Conservation (phyloP, 1,284 basidiomycete species). For the Trichosporon coremiiforme region DNA sequence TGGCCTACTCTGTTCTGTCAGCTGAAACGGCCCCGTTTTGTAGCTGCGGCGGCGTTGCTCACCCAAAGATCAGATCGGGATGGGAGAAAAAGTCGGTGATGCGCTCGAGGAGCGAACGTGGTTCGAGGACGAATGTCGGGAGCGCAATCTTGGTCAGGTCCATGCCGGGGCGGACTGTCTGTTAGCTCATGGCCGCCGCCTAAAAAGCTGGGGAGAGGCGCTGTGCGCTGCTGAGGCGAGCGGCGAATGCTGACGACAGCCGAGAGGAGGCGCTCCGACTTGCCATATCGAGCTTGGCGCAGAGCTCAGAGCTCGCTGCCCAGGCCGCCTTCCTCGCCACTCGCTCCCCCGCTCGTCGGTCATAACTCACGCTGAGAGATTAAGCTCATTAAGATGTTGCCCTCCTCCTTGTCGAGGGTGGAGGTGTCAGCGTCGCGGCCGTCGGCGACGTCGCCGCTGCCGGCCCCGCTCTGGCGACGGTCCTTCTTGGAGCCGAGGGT, state of each 20-base stretch:
- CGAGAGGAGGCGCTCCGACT: too few relatives aligned
- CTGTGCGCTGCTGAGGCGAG: background rate
- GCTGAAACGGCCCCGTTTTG: background rate
- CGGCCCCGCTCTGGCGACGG: background rate
- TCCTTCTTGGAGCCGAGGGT: slow-evolving; percentile 27
- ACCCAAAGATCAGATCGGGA: slow-evolving; percentile 87
- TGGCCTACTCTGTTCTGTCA: slow-evolving; percentile 41
- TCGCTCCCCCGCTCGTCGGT: too few relatives aligned
- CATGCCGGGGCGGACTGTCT: slow-evolving; percentile 83
- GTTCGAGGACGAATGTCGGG: slow-evolving; percentile 92
- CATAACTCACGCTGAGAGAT: slow-evolving; percentile 54
- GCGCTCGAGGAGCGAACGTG: slow-evolving; percentile 83
- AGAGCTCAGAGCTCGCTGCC: background rate
- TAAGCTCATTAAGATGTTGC: slow-evolving; percentile 54
- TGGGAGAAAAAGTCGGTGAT: slow-evolving; percentile 99
- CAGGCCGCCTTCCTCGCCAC: too few relatives aligned
- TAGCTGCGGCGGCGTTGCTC: background rate
- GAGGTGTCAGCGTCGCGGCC: slow-evolving; percentile 52
- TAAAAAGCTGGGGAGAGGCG: too few relatives aligned
- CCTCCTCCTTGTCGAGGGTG: slow-evolving; percentile 56
- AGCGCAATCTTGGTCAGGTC: slow-evolving; percentile 91
- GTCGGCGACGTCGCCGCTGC: slow-evolving; percentile 30
- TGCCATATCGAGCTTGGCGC: background rate
- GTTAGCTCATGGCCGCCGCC: slow-evolving; percentile 7
- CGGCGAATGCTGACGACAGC: background rate